Evolutionary conservation across 2,329 filamentous ascomycete genomes (phyloP).

Genomic region (Penicillium expansum): DNA sequence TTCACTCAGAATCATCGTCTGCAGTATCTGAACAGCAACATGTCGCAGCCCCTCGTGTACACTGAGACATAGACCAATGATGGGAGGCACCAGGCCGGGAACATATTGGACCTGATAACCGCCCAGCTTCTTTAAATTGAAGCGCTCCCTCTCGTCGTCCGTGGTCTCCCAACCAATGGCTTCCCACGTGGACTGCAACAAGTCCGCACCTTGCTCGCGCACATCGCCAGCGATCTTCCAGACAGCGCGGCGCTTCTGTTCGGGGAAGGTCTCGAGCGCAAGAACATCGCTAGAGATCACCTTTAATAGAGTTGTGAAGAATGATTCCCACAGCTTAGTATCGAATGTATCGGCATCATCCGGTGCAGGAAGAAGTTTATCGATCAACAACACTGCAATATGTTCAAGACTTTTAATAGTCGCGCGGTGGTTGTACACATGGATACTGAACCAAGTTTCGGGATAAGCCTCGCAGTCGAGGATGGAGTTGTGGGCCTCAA

Average conservation of each 20-base stretch:
- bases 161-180: slow-evolving; percentile 95
- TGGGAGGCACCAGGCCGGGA: slow-evolving; percentile 82
- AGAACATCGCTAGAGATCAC: slow-evolving; percentile 85
- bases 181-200: slow-evolving; percentile 85
- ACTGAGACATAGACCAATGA: slow-evolving; percentile 90
- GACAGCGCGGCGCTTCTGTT: slow-evolving; percentile 91
- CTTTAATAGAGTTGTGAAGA: slow-evolving; percentile 84
- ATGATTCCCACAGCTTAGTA: slow-evolving; percentile 88
- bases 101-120: slow-evolving; percentile 99
- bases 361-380: slow-evolving; percentile 79
- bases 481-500: slow-evolving; percentile 86
- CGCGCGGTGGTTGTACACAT: slow-evolving; percentile 89
- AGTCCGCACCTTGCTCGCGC: slow-evolving; percentile 81
- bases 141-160: slow-evolving; percentile 71
- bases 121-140: slow-evolving; percentile 78
- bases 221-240: slow-evolving; percentile 99
- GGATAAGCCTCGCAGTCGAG: slow-evolving; percentile 88
- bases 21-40: slow-evolving; percentile 88
- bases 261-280: slow-evolving; percentile 90
- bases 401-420: slow-evolving; percentile 84
- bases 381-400: slow-evolving; percentile 73
- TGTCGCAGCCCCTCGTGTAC: slow-evolving; percentile 87
- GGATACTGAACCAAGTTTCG: slow-evolving; percentile 81
- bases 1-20: slow-evolving; percentile 98
- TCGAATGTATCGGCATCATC: slow-evolving; percentile 91